Percentiles rank a stretch among this genome's conserved stretches.
Conservation (phyloP, 1,284 basidiomycete genomes). For the Salmacisia buchloeana region DNA sequence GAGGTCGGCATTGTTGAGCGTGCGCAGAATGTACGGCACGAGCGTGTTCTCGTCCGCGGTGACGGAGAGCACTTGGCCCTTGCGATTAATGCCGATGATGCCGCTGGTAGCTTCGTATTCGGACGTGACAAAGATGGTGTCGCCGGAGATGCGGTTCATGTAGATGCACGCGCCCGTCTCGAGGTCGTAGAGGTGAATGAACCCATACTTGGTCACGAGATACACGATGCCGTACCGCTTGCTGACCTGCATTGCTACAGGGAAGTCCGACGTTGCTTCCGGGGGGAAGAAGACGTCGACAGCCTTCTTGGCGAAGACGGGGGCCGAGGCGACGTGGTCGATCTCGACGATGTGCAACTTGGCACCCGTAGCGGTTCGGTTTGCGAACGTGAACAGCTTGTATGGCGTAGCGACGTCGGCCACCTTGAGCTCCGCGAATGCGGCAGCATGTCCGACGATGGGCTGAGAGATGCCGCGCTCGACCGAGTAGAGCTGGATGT, state of each 20-base stretch:
- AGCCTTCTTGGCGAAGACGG: slow-evolving; percentile 94
- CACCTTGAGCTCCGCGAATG: slow-evolving; percentile 80
- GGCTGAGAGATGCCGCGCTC: slow-evolving; percentile 89
- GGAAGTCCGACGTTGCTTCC: slow-evolving; percentile 97
- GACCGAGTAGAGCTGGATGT: slow-evolving; percentile 93
- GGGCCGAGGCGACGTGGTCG: slow-evolving; percentile 89
- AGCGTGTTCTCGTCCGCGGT: slow-evolving; percentile 94
- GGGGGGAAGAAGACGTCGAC: slow-evolving; percentile 99
- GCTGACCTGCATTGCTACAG: slow-evolving; percentile 99
- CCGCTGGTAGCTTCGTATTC: slow-evolving; percentile 90
- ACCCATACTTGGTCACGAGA: slow-evolving; percentile 97
- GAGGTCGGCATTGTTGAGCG: slow-evolving; percentile 93
- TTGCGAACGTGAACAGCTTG: slow-evolving; percentile 93
- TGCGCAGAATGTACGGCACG: slow-evolving; percentile 87
- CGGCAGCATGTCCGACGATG: slow-evolving; percentile 96
- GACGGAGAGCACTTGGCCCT: slow-evolving; percentile 95
- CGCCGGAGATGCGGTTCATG: slow-evolving; percentile 99
- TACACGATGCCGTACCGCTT: slow-evolving; percentile 95
- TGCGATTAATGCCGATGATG: slow-evolving; percentile 99
- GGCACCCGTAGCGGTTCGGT: slow-evolving; percentile 88
- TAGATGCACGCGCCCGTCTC: slow-evolving; percentile 98
- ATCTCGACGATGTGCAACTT: slow-evolving; percentile 99
- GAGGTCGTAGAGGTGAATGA: slow-evolving; percentile 98
- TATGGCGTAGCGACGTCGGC: slow-evolving; percentile 38
- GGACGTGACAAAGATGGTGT: slow-evolving; percentile 98